phyloP scores from a whole-genome alignment of 139 green algal species.

The Nannochloris sp. region DNA sequence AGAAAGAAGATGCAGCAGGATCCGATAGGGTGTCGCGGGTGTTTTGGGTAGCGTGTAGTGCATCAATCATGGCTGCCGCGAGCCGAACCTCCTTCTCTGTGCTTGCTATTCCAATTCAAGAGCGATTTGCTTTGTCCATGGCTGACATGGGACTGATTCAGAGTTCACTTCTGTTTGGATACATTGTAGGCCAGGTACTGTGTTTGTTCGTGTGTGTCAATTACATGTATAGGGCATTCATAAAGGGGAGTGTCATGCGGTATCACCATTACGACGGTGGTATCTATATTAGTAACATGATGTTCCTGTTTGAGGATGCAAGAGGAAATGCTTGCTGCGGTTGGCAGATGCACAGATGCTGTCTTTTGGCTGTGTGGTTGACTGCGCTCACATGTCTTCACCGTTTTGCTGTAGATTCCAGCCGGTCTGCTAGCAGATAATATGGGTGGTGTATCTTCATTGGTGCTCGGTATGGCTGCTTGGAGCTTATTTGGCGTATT shows the following conservation, averaged over 20 bases:
- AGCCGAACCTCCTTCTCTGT: slow-evolving; percentile 30
- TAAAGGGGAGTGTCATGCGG: background rate
- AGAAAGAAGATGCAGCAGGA: too few species aligned
- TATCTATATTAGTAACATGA: background rate
- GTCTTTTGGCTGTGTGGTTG: background rate
- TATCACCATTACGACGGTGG: too few species aligned
- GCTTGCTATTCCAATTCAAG: slow-evolving; percentile 18
- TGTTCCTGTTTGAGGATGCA: background rate
- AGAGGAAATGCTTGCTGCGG: background rate
- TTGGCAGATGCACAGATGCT: background rate
- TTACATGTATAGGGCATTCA: background rate
- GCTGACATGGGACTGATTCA: slow-evolving; percentile 43
- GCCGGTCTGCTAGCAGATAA: slow-evolving; percentile 29
- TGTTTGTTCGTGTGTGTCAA: background rate
- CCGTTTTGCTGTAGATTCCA: slow-evolving; percentile 28
- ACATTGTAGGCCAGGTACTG: slow-evolving; percentile 53
- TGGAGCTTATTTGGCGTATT: slow-evolving; percentile 32
- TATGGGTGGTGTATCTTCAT: slow-evolving; percentile 24
- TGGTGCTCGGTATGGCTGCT: slow-evolving; percentile 38
- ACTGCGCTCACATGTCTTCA: too few species aligned
- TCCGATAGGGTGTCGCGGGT: background rate
- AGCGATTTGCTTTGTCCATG: slow-evolving; percentile 22
- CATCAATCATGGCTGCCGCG: slow-evolving; percentile 22
- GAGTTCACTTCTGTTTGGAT: slow-evolving; percentile 47
- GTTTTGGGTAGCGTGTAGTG: slow-evolving; percentile 9